Conservation (phyloP, 345 rosid species). For the Brassica napus region DNA sequence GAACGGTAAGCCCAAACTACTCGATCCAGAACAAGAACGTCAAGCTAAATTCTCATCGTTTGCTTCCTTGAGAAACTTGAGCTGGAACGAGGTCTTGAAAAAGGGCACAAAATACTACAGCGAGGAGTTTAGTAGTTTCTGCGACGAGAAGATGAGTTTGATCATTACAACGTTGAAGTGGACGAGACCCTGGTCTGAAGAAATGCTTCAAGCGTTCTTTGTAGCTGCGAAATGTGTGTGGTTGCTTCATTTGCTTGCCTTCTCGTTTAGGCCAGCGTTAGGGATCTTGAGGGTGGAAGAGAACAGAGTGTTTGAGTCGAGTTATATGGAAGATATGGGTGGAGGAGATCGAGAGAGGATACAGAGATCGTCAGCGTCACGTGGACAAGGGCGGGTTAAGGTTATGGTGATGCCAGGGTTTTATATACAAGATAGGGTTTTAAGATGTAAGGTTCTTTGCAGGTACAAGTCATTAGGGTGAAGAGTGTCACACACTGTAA, state of each 20-base stretch:
- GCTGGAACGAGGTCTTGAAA: slow-evolving; percentile 93
- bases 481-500: background rate
- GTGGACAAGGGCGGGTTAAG: slow-evolving; percentile 61
- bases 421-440: slow-evolving; percentile 73
- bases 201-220: slow-evolving; percentile 84
- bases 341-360: slow-evolving; percentile 64
- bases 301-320: slow-evolving; percentile 62
- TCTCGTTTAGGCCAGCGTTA: slow-evolving; percentile 76
- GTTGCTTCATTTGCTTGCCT: slow-evolving; percentile 93
- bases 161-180: slow-evolving; percentile 74
- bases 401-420: slow-evolving; percentile 96
- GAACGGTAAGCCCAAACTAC: slow-evolving; percentile 67
- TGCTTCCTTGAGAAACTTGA: slow-evolving; percentile 76
- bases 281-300: slow-evolving; percentile 85
- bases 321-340: slow-evolving; percentile 86
- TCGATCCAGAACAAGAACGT: slow-evolving; percentile 82
- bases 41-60: slow-evolving; percentile 74
- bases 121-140: slow-evolving; percentile 91
- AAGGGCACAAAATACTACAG: slow-evolving; percentile 93
- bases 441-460: slow-evolving; percentile 93
- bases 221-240: slow-evolving; percentile 91
- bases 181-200: slow-evolving; percentile 93
- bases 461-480: slow-evolving; percentile 61
- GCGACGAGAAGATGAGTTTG: slow-evolving; percentile 95
- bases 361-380: slow-evolving; percentile 32